Evolutionary conservation across 2,329 filamentous ascomycete species (phyloP), one percentile per base, ranked within the genome.

Genomic region (Dactylella cylindrospora): DNA sequence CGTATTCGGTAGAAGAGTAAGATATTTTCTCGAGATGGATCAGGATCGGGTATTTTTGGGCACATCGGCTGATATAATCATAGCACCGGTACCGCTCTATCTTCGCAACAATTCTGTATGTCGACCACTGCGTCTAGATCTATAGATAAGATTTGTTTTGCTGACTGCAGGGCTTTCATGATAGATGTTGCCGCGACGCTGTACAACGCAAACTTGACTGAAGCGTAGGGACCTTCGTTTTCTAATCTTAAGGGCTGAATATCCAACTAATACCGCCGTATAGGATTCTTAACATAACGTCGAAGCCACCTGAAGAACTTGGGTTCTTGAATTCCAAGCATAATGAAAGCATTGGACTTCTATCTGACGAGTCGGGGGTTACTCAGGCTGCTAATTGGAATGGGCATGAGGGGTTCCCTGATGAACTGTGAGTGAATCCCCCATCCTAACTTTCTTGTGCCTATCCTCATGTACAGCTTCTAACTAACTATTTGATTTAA

Each of bases 341-440:
- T 25, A 50, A 54, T 28, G 49, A 62, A 20, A 43, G 43, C 3
- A 38, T 62, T 3, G 43, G 50, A 1, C 20, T 62, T 10, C 29
- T 39, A 8, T 44, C 35, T 5, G 57, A 62, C 35, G 50, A 49
- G 15, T 54, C 43, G 1, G 57, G 57, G 19, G 12, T 33, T 32
- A 29, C 57, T 6, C 57, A 62, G 31, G 50, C 57, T 10, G 57
- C 57, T 9, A 62, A 62, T 17, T 62, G 57, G 57, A 53, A 54
- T 28, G 57, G 57, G 3, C 57, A 62, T 20, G 36, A 54, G 8
- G 49, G 49, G 15, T 43, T 62, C 5, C 57, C 57, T 2, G 57
- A 62, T 28, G 15, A 26, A 33, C 19, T 62, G 52, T 57, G 20
- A 43, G 52, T 43, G 15, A 1, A 23, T 19, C 5, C n/a, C 10